phyloP scores from a whole-genome alignment of 495 filamentous ascomycete genomes.

The Penicillium antarcticum region DNA sequence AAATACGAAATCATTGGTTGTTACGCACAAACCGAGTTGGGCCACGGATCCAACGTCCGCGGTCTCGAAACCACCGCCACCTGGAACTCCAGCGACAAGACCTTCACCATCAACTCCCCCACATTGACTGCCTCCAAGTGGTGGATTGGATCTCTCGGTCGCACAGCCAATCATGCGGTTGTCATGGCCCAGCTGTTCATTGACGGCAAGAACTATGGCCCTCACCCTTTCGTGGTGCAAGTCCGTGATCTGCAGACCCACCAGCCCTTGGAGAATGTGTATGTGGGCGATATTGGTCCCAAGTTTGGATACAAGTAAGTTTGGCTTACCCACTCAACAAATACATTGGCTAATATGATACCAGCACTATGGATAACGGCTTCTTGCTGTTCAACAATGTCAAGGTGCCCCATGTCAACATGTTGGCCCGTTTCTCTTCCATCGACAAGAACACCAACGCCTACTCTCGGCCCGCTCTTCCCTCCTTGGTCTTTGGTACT shows the following conservation, averaged over 20 bases:
- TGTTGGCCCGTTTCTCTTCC: constrained; percentile 62
- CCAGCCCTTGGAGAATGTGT: constrained; percentile 64
- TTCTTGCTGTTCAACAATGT: constrained; percentile 70
- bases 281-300: constrained; percentile 71
- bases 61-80: constrained; percentile 72
- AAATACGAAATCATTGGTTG: constrained; percentile 69
- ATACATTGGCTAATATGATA: not conserved
- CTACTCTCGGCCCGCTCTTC: constrained; percentile 60
- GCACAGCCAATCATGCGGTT: constrained; percentile 70
- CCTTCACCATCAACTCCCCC: constrained; percentile 67
- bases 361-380: constrained; percentile 70
- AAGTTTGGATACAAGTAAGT: constrained; percentile 65
- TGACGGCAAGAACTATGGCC: constrained; percentile 60
- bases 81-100: constrained; percentile 64
- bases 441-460: constrained; percentile 60
- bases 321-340: not conserved
- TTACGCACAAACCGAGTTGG: constrained; percentile 75
- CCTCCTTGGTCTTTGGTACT: constrained; percentile 67
- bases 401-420: constrained; percentile 65
- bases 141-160: constrained; percentile 74
- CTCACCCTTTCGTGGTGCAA: constrained; percentile 74
- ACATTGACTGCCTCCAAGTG: constrained; percentile 68
- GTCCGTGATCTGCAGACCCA: constrained; percentile 69
- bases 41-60: constrained; percentile 72
- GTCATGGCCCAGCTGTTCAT: constrained; percentile 72